Conservation (phyloP, 495 filamentous ascomycete species). For the Tuber borchii region DNA sequence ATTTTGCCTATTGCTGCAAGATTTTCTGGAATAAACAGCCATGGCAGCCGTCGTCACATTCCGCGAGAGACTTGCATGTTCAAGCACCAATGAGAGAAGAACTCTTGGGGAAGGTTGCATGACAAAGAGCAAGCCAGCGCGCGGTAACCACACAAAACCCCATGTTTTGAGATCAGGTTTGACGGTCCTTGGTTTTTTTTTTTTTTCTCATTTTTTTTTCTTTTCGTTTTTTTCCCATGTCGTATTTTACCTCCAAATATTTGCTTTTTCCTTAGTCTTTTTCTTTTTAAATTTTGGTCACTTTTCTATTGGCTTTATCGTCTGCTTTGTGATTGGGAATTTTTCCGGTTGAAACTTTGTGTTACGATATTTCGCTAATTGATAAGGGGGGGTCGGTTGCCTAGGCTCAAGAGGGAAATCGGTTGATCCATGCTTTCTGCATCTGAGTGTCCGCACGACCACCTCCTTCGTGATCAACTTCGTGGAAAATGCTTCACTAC, state of each 20-base stretch:
- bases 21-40: slow-evolving; percentile 35
- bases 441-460: background rate
- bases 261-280: background rate
- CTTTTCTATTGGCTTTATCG: background rate
- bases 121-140: slow-evolving; percentile 8
- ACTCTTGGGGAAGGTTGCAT: slow-evolving; percentile 23
- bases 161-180: slow-evolving; percentile 33
- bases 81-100: slow-evolving; percentile 22
- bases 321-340: slow-evolving; percentile 28
- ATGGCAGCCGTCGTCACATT: slow-evolving; percentile 23
- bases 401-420: background rate
- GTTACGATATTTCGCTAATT: background rate
- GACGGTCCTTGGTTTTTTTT: slow-evolving; percentile 8
- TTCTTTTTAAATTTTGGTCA: background rate
- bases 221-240: slow-evolving; percentile 10
- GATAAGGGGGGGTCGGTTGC: slow-evolving; percentile 1
- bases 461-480: background rate
- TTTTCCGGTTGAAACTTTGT: slow-evolving; percentile 11
- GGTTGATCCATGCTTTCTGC: background rate
- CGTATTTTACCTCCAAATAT: background rate
- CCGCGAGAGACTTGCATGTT: slow-evolving; percentile 16
- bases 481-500: background rate
- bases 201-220: slow-evolving; percentile 19
- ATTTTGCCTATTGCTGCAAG: slow-evolving; percentile 34
- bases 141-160: slow-evolving; percentile 13